phyloP scores from a whole-genome alignment of 805 yeast genomes.

The Peterozyma toletana region DNA sequence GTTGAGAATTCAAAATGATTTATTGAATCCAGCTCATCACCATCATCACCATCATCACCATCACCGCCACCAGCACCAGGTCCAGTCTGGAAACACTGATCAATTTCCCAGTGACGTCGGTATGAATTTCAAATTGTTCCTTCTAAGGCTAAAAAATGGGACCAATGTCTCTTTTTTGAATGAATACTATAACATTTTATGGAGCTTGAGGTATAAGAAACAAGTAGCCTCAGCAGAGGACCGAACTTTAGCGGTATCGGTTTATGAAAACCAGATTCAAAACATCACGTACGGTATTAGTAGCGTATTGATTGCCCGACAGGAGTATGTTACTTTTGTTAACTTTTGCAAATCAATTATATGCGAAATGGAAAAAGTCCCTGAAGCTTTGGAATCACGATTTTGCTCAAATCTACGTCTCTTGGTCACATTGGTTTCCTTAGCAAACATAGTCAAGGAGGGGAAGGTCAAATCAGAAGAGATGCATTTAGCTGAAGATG shows the following conservation, averaged over 20 bases:
- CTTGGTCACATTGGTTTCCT: conserved; percentile 11
- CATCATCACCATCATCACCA: conserved; percentile 1
- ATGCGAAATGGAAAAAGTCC: conserved; percentile 1
- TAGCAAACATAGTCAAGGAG: conserved; percentile 12
- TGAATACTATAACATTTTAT: conserved; percentile 34
- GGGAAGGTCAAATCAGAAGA: background rate
- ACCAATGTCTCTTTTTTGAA: conserved; percentile 34
- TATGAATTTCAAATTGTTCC: conserved; percentile 19
- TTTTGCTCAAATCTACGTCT: conserved; percentile 9
- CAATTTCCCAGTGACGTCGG: conserved; percentile 13
- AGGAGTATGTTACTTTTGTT: conserved; percentile 18
- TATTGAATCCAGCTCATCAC: background rate
- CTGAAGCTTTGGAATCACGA: conserved; percentile 6
- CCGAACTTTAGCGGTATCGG: too few species aligned
- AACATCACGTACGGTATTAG: conserved; percentile 14
- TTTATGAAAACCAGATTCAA: background rate
- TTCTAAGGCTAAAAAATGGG: conserved; percentile 34
- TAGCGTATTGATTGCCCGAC: conserved; percentile 17
- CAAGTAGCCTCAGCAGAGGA: background rate
- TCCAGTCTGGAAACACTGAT: conserved; percentile 5
- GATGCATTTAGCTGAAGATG: background rate
- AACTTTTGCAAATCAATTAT: conserved; percentile 11
- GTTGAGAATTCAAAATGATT: conserved; percentile 6
- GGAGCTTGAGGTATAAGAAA: conserved; percentile 12
- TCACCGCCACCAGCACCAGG: conserved; percentile 1